phyloP scores from a whole-genome alignment of 495 filamentous ascomycete species.

The Aeminium ludgeri region DNA sequence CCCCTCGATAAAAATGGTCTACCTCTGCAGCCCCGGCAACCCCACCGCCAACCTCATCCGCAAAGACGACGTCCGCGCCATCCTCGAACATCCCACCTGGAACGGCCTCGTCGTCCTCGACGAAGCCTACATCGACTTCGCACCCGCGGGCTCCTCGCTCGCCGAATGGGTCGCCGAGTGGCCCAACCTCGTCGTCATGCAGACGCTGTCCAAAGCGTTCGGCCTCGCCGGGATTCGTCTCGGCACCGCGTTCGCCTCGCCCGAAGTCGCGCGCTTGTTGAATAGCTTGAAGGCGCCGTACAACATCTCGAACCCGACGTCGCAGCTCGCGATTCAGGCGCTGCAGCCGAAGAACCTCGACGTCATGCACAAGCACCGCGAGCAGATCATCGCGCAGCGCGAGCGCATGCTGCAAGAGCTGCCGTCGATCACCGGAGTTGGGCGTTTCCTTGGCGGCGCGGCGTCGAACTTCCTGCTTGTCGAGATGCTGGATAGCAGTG shows the following conservation, averaged over 20 bases:
- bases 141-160: conserved; percentile 57
- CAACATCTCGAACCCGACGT: conserved; percentile 76
- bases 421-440: conserved; percentile 59
- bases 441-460: conserved; percentile 68
- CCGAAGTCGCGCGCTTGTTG: conserved; percentile 47
- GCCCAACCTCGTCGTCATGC: conserved; percentile 97
- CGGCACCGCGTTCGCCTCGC: conserved; percentile 45
- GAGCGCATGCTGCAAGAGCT: conserved; percentile 57
- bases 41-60: conserved; percentile 65
- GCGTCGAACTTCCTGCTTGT: conserved; percentile 74
- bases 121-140: conserved; percentile 94
- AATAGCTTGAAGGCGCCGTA: conserved; percentile 94
- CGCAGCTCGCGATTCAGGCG: conserved; percentile 59
- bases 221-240: conserved; percentile 82
- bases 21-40: conserved; percentile 88
- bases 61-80: conserved; percentile 53
- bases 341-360: conserved; percentile 45
- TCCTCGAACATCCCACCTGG: conserved; percentile 81
- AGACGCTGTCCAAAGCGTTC: conserved; percentile 91
- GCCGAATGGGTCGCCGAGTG: conserved; percentile 88
- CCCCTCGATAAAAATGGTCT: conserved; percentile 64
- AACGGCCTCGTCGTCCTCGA: conserved; percentile 89
- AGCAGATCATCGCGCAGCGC: conserved; percentile 55
- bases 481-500: conserved; percentile 60
- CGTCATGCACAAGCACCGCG: conserved; percentile 52